phyloP scores from a whole-genome alignment of 208 protist species.

The Novymonas esmeraldas region DNA sequence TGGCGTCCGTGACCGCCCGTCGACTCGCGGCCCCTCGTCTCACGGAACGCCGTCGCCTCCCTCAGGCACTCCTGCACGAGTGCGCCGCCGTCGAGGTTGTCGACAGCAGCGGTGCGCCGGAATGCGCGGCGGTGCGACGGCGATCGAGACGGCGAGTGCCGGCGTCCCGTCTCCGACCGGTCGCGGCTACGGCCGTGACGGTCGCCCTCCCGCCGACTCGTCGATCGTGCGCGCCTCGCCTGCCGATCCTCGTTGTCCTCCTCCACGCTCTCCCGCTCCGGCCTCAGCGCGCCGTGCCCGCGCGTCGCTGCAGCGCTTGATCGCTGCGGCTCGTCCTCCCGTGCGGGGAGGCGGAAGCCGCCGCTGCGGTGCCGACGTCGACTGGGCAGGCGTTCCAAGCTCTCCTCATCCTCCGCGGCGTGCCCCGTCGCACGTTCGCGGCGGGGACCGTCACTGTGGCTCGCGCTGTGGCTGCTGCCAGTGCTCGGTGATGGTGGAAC shows the following conservation, averaged over 20 bases:
- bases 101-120: neutral
- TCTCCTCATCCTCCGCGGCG: neutral
- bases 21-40: neutral
- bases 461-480: no score
- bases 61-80: conserved; percentile 25
- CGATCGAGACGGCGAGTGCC: neutral
- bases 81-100: conserved; percentile 17
- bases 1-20: no score
- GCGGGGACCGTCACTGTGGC: neutral
- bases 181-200: neutral
- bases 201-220: no score
- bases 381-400: neutral
- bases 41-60: neutral
- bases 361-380: neutral
- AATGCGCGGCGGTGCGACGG: neutral
- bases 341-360: neutral
- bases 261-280: neutral
- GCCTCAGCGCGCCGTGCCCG: no score
- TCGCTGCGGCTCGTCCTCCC: no score
- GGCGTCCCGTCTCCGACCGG: no score
- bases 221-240: neutral
- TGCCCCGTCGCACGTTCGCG: neutral
- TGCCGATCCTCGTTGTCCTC: neutral
- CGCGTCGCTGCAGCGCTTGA: no score
- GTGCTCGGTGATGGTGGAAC: no score